These are phyloP conservation scores for Eucalyptus regnans DNA, from an alignment of 345 rosid species.

Conservation along the genomic window DNA sequence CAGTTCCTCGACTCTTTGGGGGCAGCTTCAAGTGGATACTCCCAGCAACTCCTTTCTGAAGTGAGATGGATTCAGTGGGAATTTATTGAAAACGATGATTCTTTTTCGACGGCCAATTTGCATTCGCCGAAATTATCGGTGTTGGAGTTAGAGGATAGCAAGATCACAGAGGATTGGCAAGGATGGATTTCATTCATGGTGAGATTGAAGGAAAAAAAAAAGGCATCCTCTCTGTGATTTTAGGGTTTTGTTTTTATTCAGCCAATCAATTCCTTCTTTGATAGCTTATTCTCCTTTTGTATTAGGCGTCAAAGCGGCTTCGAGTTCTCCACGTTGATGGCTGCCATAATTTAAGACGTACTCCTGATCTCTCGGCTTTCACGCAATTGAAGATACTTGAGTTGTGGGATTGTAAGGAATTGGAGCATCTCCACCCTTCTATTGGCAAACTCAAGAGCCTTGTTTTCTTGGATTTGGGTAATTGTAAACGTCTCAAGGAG, in stretches of 20 bases:
- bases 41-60: fast-evolving
- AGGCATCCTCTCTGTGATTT: fast-evolving
- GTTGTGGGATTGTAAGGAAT: too few species aligned
- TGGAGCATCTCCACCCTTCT: too few species aligned
- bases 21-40: fast-evolving
- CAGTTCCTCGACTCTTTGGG: fast-evolving
- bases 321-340: fast-evolving
- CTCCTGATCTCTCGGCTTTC: fast-evolving
- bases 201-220: fast-evolving
- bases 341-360: too few species aligned
- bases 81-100: fast-evolving
- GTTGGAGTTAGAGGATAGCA: fast-evolving
- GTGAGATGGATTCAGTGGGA: fast-evolving
- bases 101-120: fast-evolving
- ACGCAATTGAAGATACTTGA: too few species aligned
- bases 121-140: fast-evolving
- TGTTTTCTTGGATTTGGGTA: too few species aligned
- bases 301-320: too few species aligned
- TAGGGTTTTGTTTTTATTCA: too few species aligned
- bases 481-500: too few species aligned
- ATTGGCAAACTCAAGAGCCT: too few species aligned
- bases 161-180: too few species aligned
- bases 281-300: fast-evolving
- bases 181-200: fast-evolving
- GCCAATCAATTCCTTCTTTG: fast-evolving